Conservation (phyloP, 2,329 filamentous ascomycete genomes). For the Alternaria sp. region DNA sequence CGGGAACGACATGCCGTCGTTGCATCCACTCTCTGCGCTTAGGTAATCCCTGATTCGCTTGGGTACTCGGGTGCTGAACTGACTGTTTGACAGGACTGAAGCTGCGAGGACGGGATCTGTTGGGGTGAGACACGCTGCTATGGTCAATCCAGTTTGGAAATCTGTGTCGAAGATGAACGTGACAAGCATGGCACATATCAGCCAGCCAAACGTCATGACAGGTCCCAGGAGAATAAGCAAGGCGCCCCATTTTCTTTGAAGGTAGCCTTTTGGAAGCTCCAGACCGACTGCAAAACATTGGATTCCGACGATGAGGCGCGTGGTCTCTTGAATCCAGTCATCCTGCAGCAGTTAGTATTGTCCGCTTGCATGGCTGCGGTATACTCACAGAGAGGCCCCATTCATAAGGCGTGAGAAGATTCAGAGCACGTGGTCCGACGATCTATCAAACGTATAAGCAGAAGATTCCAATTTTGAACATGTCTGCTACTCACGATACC, state of each 20-base stretch:
- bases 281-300: conserved; percentile 51
- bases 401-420: conserved; percentile 50
- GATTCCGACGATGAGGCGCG: conserved; percentile 57
- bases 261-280: conserved; percentile 55
- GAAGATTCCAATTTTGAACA: too few species aligned
- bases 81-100: conserved; percentile 61
- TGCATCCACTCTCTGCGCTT: conserved; percentile 64
- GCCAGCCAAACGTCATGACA: conserved; percentile 61
- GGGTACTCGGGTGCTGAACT: conserved; percentile 62
- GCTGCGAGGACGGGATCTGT: conserved; percentile 66
- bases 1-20: conserved; percentile 65
- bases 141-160: conserved; percentile 58
- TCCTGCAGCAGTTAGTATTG: conserved; percentile 38
- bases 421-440: conserved; percentile 53
- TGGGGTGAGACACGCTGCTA: conserved; percentile 64
- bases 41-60: conserved; percentile 61
- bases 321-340: conserved; percentile 51
- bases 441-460: conserved; percentile 18
- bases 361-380: not conserved
- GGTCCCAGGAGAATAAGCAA: conserved; percentile 60
- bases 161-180: conserved; percentile 57
- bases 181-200: conserved; percentile 58
- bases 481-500: conserved; percentile 45
- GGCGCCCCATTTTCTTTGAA: conserved; percentile 61
- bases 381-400: conserved; percentile 48